A percentile compares a stretch with the other conserved stretches of the same genome.
Conservation (phyloP, 495 filamentous ascomycete species). For the Neurospora tetraspora region DNA sequence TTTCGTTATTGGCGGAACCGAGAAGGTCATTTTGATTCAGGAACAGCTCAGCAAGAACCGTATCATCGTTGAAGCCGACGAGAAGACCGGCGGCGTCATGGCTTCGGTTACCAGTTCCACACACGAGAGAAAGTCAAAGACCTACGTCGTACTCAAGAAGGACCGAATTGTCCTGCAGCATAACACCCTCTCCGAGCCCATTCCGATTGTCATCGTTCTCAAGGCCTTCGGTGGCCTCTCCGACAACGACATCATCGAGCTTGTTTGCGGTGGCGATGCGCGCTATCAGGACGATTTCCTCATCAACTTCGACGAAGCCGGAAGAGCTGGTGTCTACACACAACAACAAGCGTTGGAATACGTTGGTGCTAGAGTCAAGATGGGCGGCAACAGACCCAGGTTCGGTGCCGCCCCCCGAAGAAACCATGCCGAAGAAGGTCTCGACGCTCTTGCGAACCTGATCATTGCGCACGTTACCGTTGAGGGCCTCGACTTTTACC, state of each 20-base stretch:
- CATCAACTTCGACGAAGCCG: constrained; percentile 86
- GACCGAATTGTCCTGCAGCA: constrained; percentile 81
- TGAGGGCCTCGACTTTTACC: constrained; percentile 77
- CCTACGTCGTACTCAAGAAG: constrained; percentile 86
- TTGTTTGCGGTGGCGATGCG: constrained; percentile 75
- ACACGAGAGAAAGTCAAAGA: constrained; percentile 94
- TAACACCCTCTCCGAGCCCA: constrained; percentile 83
- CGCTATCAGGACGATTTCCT: constrained; percentile 87
- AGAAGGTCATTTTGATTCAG: constrained; percentile 97
- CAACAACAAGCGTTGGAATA: constrained; percentile 94
- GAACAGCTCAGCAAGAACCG: constrained; percentile 98
- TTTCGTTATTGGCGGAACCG: constrained; percentile 76
- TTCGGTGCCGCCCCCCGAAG: constrained; percentile 34
- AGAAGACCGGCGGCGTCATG: constrained; percentile 82
- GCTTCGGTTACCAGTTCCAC: constrained; percentile 98
- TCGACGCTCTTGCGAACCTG: constrained; percentile 83
- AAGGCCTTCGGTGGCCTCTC: constrained; percentile 91
- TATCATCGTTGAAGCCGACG: constrained; percentile 89
- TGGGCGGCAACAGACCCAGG: constrained; percentile 46
- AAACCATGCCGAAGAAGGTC: constrained; percentile 73
- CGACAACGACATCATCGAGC: constrained; percentile 83
- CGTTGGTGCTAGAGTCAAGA: constrained; percentile 75
- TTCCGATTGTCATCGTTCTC: constrained; percentile 84
- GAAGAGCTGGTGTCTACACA: constrained; percentile 70
- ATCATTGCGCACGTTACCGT: constrained; percentile 93